Evolutionary conservation across 352 stramenopile genomes (phyloP), one percentile per base, ranked within the genome.

Genomic region (Paralagenidium karlingii): DNA sequence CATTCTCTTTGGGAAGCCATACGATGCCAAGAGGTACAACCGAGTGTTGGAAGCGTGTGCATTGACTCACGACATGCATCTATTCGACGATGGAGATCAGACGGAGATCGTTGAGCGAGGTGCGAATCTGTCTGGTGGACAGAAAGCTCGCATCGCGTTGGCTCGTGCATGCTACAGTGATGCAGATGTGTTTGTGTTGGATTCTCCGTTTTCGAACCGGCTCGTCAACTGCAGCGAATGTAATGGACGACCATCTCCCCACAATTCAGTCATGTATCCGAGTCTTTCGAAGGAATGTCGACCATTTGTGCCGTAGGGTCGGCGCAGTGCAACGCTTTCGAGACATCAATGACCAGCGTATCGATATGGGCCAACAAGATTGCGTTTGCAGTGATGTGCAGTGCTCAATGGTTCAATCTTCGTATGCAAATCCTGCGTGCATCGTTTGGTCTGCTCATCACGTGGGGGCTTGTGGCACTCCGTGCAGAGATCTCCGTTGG

Each of bases 151-250:
- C 12, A 44, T 68, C 11, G 48, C 42, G 10, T 51, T 64, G 7
- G 58, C 54, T 1, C 46, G 58, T 7, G 55, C 50, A n/a, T 89
- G 77, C 45, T 95, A 95, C 59, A 78, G 63, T 30, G 70, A 93
- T 47, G 64, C 76, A 5, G 67, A 81, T 38, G 52, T 92, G 20
- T 61, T 75, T 25, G 34, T 88, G 3, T 53, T 88, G n/a, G 75
- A 88, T 45, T 58, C 71, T 19, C 60, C 65, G 24, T 56, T 79
- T 15, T 46, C 62, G 45, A 39, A 3, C 67, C 69, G n/a, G 61
- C 67, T 18, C 56, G 62, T 7, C 67, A 84, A 8, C 38, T 84
- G 5, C 39, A 80, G 34, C 53, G 67, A 11, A 28, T 84, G 8
- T 50, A 47, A 21, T 68, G 71, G 40, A 82, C 60, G 9, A 64